These are phyloP conservation scores for Ensete ventricosum DNA, from an alignment of 176 grass and related monocot species.

Conservation along the genomic window DNA sequence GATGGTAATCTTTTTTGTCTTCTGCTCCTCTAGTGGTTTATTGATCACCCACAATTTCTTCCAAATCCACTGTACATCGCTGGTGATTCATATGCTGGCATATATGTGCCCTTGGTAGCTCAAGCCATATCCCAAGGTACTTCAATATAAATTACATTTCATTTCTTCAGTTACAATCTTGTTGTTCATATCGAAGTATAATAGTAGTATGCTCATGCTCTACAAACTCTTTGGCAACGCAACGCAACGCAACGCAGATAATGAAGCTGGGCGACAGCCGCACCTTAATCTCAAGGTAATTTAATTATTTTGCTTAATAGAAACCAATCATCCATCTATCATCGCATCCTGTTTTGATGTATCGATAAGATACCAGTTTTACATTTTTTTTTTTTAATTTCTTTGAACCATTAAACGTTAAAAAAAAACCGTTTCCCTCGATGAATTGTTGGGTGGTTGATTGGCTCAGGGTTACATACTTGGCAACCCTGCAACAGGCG, in stretches of 20 bases:
- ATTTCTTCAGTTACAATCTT: not conserved
- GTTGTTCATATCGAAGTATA: not conserved
- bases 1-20: not conserved
- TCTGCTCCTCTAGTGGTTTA: not conserved
- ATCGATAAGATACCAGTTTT: not conserved
- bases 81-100: not conserved
- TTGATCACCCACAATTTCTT: not conserved
- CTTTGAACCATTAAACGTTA: too few species aligned
- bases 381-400: not conserved
- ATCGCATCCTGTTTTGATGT: not conserved
- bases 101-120: not conserved
- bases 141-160: not conserved
- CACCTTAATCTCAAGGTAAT: slow-evolving; percentile 46
- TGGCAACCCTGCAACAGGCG: slow-evolving; percentile 33
- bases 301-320: not conserved
- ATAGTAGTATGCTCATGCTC: not conserved
- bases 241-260: too few species aligned
- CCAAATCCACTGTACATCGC: not conserved
- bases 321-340: not conserved
- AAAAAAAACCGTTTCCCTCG: slow-evolving; percentile 18
- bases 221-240: not conserved
- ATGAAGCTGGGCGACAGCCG: slow-evolving; percentile 14
- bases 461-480: slow-evolving; percentile 31
- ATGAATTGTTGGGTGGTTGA: too few species aligned
- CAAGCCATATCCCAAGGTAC: not conserved